phyloP scores from a whole-genome alignment of 345 rosid genomes.

The Eucalyptus viminalis region DNA sequence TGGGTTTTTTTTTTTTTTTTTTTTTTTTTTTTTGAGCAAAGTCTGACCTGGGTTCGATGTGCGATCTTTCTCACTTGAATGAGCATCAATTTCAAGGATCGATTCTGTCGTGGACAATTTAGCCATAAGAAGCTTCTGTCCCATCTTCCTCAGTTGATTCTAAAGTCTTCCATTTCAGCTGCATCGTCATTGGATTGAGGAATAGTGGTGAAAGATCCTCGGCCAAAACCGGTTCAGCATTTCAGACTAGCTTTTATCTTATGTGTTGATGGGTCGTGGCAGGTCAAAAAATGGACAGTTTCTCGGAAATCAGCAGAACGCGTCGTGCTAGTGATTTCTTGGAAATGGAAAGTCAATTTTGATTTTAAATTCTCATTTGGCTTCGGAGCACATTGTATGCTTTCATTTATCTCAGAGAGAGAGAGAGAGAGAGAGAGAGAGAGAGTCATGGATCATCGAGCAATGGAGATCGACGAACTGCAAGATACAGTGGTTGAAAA shows the following conservation, averaged over 20 bases:
- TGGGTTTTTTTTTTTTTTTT: no score
- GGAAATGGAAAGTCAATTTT: background rate
- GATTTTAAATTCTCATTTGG: background rate
- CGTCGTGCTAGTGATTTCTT: background rate
- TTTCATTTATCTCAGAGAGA: slow-evolving; percentile 8
- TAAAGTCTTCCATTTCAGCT: background rate
- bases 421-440: background rate
- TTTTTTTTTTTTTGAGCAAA: no score
- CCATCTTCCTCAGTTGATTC: background rate
- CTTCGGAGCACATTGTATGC: slow-evolving; percentile 1
- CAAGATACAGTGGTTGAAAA: background rate
- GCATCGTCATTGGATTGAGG: background rate
- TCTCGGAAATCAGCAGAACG: background rate
- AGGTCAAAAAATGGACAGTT: background rate
- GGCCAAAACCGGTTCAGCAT: background rate
- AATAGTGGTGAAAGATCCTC: background rate
- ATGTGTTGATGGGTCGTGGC: background rate
- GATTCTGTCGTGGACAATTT: background rate
- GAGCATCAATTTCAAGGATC: background rate
- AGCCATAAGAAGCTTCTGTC: background rate
- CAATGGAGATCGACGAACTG: background rate
- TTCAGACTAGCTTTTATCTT: background rate
- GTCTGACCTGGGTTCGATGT: background rate
- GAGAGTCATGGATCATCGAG: background rate
- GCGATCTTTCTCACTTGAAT: background rate